These are phyloP conservation scores for Aspergillus sp. DNA, from an alignment of 2,329 filamentous ascomycete genomes.

Conservation along the genomic window DNA sequence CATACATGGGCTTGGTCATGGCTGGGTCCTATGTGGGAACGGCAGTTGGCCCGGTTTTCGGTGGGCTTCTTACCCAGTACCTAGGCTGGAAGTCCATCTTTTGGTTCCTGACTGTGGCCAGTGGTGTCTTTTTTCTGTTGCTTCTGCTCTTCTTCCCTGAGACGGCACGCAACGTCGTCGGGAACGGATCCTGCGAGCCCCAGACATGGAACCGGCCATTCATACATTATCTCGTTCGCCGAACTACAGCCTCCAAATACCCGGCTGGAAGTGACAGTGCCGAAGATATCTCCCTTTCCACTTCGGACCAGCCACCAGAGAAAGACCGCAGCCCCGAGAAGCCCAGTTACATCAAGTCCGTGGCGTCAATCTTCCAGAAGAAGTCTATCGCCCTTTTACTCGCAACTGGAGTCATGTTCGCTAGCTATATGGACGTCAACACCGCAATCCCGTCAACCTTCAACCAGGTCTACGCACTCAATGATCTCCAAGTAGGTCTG, in stretches of 20 bases:
- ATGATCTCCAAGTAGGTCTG: constrained; percentile 47
- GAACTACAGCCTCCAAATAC: background rate
- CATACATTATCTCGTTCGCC: background rate
- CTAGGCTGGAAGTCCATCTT: constrained; percentile 64
- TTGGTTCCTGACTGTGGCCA: constrained; percentile 63
- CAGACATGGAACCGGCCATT: constrained; percentile 22
- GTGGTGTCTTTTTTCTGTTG: constrained; percentile 51
- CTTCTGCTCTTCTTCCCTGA: constrained; percentile 58
- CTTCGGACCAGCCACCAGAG: constrained; percentile 5
- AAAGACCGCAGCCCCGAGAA: constrained; percentile 12
- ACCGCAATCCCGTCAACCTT: constrained; percentile 49
- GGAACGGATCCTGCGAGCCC: constrained; percentile 32
- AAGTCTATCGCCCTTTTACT: constrained; percentile 38
- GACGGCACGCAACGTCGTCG: constrained; percentile 42
- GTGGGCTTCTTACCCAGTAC: constrained; percentile 62
- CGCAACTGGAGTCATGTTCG: constrained; percentile 45
- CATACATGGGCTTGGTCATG: constrained; percentile 25
- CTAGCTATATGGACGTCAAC: constrained; percentile 49
- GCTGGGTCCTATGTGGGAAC: constrained; percentile 55
- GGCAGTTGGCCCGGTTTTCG: constrained; percentile 59
- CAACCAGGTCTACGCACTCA: constrained; percentile 46
- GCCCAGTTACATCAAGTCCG: constrained; percentile 38
- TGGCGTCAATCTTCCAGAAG: constrained; percentile 37
- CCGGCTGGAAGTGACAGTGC: constrained; percentile 1
- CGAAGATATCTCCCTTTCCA: too few relatives aligned